Evolutionary conservation across 2,329 filamentous ascomycete genomes (phyloP).

Genomic region (Colletotrichum aenigma): DNA sequence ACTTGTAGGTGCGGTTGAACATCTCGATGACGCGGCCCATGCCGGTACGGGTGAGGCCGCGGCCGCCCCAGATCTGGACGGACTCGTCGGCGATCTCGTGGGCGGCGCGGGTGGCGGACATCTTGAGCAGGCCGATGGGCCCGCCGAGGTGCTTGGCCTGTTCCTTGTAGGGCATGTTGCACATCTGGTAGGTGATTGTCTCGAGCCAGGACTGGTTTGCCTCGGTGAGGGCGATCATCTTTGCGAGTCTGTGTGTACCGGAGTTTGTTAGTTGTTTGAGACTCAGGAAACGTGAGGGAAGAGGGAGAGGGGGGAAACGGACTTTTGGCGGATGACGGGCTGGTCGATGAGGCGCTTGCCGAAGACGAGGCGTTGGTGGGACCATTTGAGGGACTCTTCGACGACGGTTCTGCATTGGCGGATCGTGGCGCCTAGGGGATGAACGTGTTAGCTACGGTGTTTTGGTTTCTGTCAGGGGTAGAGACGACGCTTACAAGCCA

Average conservation of each 20-base stretch:
- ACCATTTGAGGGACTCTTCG: conserved; percentile 88
- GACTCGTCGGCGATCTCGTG: conserved; percentile 86
- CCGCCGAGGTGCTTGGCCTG: conserved; percentile 78
- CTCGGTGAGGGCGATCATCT: conserved; percentile 84
- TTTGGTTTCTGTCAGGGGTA: not conserved
- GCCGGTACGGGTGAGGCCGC: conserved; percentile 78
- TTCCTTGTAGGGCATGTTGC: conserved; percentile 78
- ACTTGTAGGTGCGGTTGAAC: conserved; percentile 86
- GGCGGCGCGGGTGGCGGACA: conserved; percentile 74
- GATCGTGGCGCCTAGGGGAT: conserved; percentile 56
- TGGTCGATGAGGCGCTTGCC: conserved; percentile 83
- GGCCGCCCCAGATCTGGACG: conserved; percentile 85
- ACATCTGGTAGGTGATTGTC: conserved; percentile 87
- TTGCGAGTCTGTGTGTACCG: conserved; percentile 63
- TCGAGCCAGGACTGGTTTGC: conserved; percentile 88
- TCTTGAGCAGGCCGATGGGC: conserved; percentile 83
- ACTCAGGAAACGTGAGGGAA: not conserved
- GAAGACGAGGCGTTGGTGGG: conserved; percentile 85
- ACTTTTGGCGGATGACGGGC: conserved; percentile 83
- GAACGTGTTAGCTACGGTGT: not conserved
- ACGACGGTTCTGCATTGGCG: conserved; percentile 72
- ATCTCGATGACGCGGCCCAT: conserved; percentile 86
- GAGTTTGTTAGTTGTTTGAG: not conserved
- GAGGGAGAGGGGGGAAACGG: conserved; percentile 26
- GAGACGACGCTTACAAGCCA: conserved; percentile 57